phyloP scores from a whole-genome alignment of 257 asterid genomes.

The Nicotiana undulata region DNA sequence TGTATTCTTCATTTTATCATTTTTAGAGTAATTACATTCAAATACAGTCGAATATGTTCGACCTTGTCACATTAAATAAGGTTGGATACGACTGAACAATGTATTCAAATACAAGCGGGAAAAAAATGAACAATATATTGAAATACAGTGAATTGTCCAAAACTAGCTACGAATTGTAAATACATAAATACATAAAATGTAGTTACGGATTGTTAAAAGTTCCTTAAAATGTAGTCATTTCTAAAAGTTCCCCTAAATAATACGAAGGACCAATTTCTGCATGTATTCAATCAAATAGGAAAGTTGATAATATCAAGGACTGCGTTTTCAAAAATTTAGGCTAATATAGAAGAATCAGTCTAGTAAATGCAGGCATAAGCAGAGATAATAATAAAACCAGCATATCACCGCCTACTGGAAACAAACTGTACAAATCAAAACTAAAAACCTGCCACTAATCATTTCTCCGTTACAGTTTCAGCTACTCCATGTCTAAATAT shows the following conservation, averaged over 20 bases:
- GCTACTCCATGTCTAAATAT: slow-evolving; percentile 9
- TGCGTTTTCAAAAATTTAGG: neutral
- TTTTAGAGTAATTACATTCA: too few relatives aligned
- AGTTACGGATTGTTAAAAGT: too few relatives aligned
- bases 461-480: neutral
- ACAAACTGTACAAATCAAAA: slow-evolving; percentile 10
- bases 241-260: neutral
- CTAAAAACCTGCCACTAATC: neutral
- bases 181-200: too few relatives aligned
- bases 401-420: slow-evolving; percentile 7
- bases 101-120: too few relatives aligned
- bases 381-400: slow-evolving; percentile 8
- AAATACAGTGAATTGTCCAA: too few relatives aligned
- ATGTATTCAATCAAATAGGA: neutral
- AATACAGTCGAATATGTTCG: too few relatives aligned
- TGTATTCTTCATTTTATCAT: too few relatives aligned
- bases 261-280: neutral
- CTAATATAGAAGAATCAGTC: neutral
- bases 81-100: too few relatives aligned
- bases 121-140: too few relatives aligned
- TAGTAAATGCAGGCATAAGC: slow-evolving; percentile 7
- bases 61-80: too few relatives aligned
- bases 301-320: neutral
- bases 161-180: too few relatives aligned
- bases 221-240: too few relatives aligned